A percentile compares a stretch with the other conserved stretches of the same genome.
Evolutionary conservation across 306 rosid species (phyloP).

Genomic region (Quercus gilva): DNA sequence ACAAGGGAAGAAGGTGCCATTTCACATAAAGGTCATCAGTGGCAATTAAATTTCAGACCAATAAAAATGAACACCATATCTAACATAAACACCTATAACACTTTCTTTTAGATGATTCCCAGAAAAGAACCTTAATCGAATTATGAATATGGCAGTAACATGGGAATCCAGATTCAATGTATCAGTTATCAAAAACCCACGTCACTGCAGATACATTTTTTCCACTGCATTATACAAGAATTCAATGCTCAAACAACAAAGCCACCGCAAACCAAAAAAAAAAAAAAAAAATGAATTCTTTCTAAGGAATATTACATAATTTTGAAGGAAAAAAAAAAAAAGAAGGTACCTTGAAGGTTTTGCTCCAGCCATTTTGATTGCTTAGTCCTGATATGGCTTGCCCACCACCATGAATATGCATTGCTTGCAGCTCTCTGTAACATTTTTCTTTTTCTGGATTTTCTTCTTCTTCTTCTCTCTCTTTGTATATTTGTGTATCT

Average conservation of each 20-base stretch:
- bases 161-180: background rate
- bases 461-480: conserved; percentile 24
- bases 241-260: background rate
- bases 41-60: too few relatives aligned
- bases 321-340: background rate
- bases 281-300: background rate
- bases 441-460: conserved; percentile 41
- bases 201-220: background rate
- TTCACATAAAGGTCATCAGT: too few relatives aligned
- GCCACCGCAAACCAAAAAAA: background rate
- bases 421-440: conserved; percentile 99
- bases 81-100: too few relatives aligned
- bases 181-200: background rate
- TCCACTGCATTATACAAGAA: background rate
- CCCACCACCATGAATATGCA: conserved; percentile 99
- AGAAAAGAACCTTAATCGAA: background rate
- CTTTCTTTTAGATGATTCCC: too few relatives aligned
- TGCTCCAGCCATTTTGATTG: conserved; percentile 99
- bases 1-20: too few relatives aligned
- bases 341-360: conserved; percentile 72
- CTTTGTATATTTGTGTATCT: conserved; percentile 14
- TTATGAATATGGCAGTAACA: background rate
- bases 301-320: too few relatives aligned
- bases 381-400: conserved; percentile 95
- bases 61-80: too few relatives aligned